phyloP scores from a whole-genome alignment of 352 stramenopile species.

The Bremia lactucae region DNA sequence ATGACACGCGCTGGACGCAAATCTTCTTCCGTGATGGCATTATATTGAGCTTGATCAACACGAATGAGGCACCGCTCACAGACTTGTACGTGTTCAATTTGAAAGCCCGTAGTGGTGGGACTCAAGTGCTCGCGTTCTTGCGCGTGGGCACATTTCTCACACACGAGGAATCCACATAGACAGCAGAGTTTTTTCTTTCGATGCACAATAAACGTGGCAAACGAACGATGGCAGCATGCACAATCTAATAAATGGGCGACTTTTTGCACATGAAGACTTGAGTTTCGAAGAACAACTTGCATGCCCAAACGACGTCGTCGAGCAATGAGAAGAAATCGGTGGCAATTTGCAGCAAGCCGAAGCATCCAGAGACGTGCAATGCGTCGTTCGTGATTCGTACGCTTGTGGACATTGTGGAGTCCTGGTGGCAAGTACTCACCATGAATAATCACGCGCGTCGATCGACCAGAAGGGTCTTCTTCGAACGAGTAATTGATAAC shows the following conservation, averaged over 20 bases:
- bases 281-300: slow-evolving; percentile 30
- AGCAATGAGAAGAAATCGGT: slow-evolving; percentile 30
- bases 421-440: slow-evolving; percentile 26
- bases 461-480: slow-evolving; percentile 19
- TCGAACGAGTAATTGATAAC: slow-evolving; percentile 37
- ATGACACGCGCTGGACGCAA: slow-evolving; percentile 21
- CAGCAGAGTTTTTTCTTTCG: slow-evolving; percentile 27
- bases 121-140: slow-evolving; percentile 30
- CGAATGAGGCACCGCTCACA: slow-evolving; percentile 36
- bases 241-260: slow-evolving; percentile 19
- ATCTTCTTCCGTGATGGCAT: slow-evolving; percentile 27
- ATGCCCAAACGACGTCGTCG: slow-evolving; percentile 35
- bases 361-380: slow-evolving; percentile 19
- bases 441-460: slow-evolving; percentile 32
- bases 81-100: slow-evolving; percentile 31
- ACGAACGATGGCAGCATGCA: slow-evolving; percentile 32
- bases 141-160: slow-evolving; percentile 31
- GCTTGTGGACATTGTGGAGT: slow-evolving; percentile 14
- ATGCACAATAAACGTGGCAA: slow-evolving; percentile 22
- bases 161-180: slow-evolving; percentile 43
- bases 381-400: slow-evolving; percentile 17
- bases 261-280: slow-evolving; percentile 16
- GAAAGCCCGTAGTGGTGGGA: slow-evolving; percentile 15
- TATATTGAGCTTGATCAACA: slow-evolving; percentile 31
- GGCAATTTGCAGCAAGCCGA: slow-evolving; percentile 23